Evolutionary conservation across 331 rosid genomes (phyloP).

Genomic region (Arachis monticola): DNA sequence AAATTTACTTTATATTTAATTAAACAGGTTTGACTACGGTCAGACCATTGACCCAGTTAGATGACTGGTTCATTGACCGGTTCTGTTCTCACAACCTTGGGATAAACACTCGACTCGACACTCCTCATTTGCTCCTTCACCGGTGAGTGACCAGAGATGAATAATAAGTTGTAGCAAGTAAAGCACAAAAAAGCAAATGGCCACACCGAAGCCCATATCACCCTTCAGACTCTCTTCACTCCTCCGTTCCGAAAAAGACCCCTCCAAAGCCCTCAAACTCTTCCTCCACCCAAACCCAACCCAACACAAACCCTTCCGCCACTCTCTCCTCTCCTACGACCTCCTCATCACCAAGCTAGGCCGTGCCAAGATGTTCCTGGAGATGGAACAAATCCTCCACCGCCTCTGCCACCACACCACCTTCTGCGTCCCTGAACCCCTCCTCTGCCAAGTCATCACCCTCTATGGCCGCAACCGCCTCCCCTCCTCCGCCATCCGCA

Average conservation of each 20-base stretch:
- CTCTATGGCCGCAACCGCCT: constrained; percentile 70
- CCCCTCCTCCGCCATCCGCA: constrained; percentile 59
- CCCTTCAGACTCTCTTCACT: constrained; percentile 77
- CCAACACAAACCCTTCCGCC: constrained; percentile 37
- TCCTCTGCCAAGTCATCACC: constrained; percentile 76
- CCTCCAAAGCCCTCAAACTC: constrained; percentile 61
- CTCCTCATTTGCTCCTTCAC: no score
- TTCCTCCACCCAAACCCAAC: constrained; percentile 68
- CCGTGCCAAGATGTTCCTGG: constrained; percentile 74
- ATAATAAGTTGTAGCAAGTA: no score
- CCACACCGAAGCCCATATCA: constrained; percentile 55
- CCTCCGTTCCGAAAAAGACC: constrained; percentile 72
- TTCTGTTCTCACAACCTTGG: no score
- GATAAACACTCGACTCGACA: no score
- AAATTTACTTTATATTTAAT: no score
- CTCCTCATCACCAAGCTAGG: constrained; percentile 81
- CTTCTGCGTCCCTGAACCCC: constrained; percentile 54
- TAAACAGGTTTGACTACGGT: no score
- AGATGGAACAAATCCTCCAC: constrained; percentile 71
- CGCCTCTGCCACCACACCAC: constrained; percentile 55
- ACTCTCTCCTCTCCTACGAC: constrained; percentile 73
- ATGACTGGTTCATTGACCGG: no score
- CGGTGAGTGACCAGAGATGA: no score
- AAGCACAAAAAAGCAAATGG: no score
- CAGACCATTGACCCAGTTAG: no score